These are phyloP conservation scores for Cryptococcus sp. DNA, from an alignment of 1,284 basidiomycete genomes.

Conservation along the genomic window DNA sequence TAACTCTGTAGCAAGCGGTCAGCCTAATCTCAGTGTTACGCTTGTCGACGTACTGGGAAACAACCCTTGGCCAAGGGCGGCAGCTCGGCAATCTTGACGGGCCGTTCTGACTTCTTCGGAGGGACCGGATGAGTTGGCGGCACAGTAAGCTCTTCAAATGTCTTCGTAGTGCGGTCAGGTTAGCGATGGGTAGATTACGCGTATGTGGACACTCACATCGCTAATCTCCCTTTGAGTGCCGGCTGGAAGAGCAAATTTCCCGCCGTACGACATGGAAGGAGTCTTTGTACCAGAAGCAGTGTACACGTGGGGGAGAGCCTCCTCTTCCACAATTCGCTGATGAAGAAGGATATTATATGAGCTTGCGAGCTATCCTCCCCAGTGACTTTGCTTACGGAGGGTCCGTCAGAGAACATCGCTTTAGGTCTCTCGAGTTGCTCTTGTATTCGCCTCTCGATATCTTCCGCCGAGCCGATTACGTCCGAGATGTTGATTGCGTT, in stretches of 20 bases:
- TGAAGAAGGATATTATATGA: no score
- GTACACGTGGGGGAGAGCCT: constrained; percentile 83
- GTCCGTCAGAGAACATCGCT: constrained; percentile 41
- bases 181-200: background rate
- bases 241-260: constrained; percentile 76
- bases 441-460: constrained; percentile 38
- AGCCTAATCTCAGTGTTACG: background rate
- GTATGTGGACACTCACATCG: constrained; percentile 58
- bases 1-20: constrained; percentile 66
- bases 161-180: constrained; percentile 26
- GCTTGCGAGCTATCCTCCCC: background rate
- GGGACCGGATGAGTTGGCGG: constrained; percentile 83
- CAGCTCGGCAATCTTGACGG: constrained; percentile 72
- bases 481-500: constrained; percentile 41
- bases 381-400: constrained; percentile 20
- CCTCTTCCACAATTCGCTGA: constrained; percentile 61
- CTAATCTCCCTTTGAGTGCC: constrained; percentile 72
- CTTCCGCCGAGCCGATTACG: constrained; percentile 41
- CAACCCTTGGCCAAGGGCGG: constrained; percentile 80
- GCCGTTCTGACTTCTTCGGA: constrained; percentile 69
- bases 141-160: constrained; percentile 74
- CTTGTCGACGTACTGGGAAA: constrained; percentile 68
- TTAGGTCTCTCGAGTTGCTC: constrained; percentile 42
- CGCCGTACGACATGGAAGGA: constrained; percentile 68
- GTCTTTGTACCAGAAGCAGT: constrained; percentile 62